These are phyloP conservation scores for Aspergillus taichungensis DNA, from an alignment of 495 filamentous ascomycete genomes.

Conservation along the genomic window DNA sequence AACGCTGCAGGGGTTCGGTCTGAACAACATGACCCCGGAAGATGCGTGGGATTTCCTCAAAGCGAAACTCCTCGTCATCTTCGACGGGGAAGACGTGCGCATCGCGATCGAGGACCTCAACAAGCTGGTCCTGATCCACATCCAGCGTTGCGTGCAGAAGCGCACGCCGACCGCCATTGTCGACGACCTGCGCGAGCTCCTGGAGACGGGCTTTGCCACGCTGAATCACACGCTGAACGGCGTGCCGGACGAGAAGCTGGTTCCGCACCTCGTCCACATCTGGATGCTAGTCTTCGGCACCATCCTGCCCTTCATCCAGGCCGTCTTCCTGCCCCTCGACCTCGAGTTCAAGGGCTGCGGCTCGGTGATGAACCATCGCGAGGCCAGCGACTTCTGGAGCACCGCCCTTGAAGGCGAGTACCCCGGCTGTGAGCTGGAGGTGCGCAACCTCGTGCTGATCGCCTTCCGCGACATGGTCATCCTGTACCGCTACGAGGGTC, in stretches of 20 bases:
- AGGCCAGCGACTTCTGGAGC: constrained; percentile 85
- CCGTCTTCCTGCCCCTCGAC: constrained; percentile 89
- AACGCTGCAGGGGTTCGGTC: constrained; percentile 50
- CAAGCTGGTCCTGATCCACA: constrained; percentile 69
- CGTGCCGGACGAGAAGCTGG: constrained; percentile 71
- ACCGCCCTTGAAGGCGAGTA: constrained; percentile 24
- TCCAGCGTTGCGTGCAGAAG: constrained; percentile 67
- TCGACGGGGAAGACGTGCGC: constrained; percentile 84
- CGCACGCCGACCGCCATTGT: constrained; percentile 59
- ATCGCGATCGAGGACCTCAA: constrained; percentile 94
- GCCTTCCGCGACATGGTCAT: constrained; percentile 85
- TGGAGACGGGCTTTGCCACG: constrained; percentile 72
- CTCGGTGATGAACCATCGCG: constrained; percentile 59
- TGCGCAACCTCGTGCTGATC: constrained; percentile 80
- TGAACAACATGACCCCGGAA: constrained; percentile 76
- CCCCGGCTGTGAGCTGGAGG: constrained; percentile 57
- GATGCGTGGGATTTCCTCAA: constrained; percentile 96
- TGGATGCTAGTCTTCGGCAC: constrained; percentile 88
- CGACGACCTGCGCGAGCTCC: constrained; percentile 70
- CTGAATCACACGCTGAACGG: constrained; percentile 74
- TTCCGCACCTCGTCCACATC: constrained; percentile 80
- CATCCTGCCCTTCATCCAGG: constrained; percentile 90
- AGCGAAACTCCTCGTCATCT: constrained; percentile 78
- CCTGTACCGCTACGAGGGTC: constrained; percentile 70
- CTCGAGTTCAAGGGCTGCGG: constrained; percentile 86